Percentiles rank a stretch among this genome's conserved stretches.
phyloP scores from a whole-genome alignment of 1,284 basidiomycete genomes.

The Leccinum subspadiceum region DNA sequence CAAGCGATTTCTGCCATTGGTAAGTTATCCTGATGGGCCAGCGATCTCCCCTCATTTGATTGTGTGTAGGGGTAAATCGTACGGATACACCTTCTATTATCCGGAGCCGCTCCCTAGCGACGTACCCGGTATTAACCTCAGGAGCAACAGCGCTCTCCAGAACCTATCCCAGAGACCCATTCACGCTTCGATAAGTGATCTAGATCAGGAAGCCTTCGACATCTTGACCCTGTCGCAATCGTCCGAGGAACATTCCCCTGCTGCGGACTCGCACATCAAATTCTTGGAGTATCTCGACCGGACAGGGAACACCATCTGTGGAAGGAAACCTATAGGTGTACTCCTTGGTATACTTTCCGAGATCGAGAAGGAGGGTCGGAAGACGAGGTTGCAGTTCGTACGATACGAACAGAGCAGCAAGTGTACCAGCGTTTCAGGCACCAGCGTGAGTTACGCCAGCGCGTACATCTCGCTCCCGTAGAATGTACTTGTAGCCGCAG shows the following conservation, averaged over 20 bases:
- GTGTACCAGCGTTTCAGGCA: constrained; percentile 69
- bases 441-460: constrained; percentile 95
- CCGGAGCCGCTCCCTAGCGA: constrained; percentile 58
- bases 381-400: constrained; percentile 68
- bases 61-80: constrained; percentile 76
- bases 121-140: constrained; percentile 51
- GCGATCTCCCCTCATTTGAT: constrained; percentile 1
- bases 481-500: constrained; percentile 5
- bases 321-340: constrained; percentile 93
- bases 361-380: constrained; percentile 50
- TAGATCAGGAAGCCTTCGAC: constrained; percentile 81
- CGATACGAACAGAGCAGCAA: constrained; percentile 90
- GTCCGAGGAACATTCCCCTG: constrained; percentile 33
- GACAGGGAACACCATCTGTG: constrained; percentile 97
- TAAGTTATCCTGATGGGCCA: constrained; percentile 34
- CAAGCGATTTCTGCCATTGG: constrained; percentile 99
- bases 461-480: constrained; percentile 63
- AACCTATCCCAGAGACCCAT: constrained; percentile 52
- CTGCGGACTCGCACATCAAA: constrained; percentile 52
- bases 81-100: constrained; percentile 91
- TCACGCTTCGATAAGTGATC: constrained; percentile 66
- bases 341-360: constrained; percentile 74
- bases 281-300: constrained; percentile 76
- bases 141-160: constrained; percentile 40
- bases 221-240: constrained; percentile 60